Evolutionary conservation across 768 basidiomycete genomes (phyloP).

Genomic region (Suillus clintonianus): DNA sequence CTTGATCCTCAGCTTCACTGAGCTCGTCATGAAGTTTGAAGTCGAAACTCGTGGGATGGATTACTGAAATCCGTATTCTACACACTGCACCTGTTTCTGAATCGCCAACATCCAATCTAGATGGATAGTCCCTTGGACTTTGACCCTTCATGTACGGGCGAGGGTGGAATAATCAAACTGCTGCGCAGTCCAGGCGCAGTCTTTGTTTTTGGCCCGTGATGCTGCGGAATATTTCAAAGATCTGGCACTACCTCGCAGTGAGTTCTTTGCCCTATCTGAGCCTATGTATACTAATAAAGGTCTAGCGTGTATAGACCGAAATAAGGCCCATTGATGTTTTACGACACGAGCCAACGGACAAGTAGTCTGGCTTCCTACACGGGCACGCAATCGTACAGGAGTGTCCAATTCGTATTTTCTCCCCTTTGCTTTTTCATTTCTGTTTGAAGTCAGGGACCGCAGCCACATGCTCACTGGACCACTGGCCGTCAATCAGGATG

Average conservation of each 20-base stretch:
- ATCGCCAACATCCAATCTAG: not conserved
- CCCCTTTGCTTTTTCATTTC: not conserved
- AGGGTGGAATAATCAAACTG: not conserved
- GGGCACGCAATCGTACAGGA: not conserved
- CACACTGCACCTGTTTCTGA: not conserved
- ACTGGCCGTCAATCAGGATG: not conserved
- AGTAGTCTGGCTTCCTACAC: not conserved
- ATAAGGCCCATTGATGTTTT: not conserved
- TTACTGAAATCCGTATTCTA: not conserved
- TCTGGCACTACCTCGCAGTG: not conserved
- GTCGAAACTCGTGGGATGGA: not conserved
- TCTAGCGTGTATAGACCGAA: not conserved
- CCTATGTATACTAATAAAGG: not conserved
- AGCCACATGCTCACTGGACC: not conserved
- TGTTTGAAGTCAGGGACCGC: not conserved
- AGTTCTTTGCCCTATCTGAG: too few relatives aligned
- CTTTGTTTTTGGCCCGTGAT: not conserved
- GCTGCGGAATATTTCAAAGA: not conserved
- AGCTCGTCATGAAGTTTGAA: not conserved
- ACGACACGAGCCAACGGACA: not conserved
- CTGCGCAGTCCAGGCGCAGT: not conserved
- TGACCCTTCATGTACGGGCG: not conserved
- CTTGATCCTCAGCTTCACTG: not conserved
- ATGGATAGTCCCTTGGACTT: not conserved
- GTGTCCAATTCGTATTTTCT: not conserved